Evolutionary conservation across 106 monocot species (phyloP), one percentile per base, ranked within the genome.

Genomic region (Dioscorea dumetorum): DNA sequence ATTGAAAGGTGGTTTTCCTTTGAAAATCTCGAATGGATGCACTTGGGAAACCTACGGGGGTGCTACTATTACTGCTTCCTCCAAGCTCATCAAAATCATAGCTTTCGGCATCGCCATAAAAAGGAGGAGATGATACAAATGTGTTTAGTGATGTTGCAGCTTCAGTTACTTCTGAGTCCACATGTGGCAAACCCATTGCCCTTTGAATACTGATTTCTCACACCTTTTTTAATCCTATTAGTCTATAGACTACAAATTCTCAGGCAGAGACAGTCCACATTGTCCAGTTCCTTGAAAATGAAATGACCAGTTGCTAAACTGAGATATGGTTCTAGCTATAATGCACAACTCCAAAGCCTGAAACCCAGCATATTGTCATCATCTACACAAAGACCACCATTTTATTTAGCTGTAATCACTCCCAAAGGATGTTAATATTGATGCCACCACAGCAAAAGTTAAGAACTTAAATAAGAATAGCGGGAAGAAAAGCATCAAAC

Each of bases 111-210:
- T 78, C 51, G 52, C 72, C 64, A 67, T 70, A 77, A 4, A 24
- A 67, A 71, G 79, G 64, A 48, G 79, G 73, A 23, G 70, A 53
- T n/a, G 87, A 79, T 13, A 68, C 76, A 70, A 76, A 78, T 28
- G 78, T 72, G 71, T 73, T 76, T 33, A 49, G 15, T 54, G 84
- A 48, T 17, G 73, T 63, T 18, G 78, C 52, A 24, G 67, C 68
- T 64, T 87, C 87, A 48, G 68, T 41, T 50, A 60, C 49, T 72
- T 80, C 67, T 0, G 73, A 52, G 21, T 83, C 49, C 16, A 82
- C 4, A 57, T 97, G 91, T 70, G 87, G 86, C 49, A 97, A 75
- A 4, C 89, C 92, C 92, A 92, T 97, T 65, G 49, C 66, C 53
- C 21, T 57, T 6, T 41, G 41, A 41, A 41, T 41, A 41, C 41